Percentiles rank a stretch among this genome's conserved stretches.
Conservation (phyloP, 495 filamentous ascomycete genomes). For the Penicillium ucsense region DNA sequence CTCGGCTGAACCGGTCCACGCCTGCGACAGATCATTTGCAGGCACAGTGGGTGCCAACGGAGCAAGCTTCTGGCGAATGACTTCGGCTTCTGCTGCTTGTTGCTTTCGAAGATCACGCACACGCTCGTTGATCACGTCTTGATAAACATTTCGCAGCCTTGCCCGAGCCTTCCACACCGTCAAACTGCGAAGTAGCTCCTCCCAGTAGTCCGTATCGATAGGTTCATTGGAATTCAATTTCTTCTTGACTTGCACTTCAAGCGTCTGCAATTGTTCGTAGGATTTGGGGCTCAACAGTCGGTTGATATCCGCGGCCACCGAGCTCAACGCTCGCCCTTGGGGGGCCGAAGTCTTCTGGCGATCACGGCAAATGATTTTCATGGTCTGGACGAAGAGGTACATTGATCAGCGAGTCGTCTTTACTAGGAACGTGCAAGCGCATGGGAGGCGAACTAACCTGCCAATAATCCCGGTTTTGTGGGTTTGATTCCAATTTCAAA, state of each 20-base stretch:
- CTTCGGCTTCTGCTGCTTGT: constrained; percentile 61
- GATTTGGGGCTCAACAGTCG: constrained; percentile 75
- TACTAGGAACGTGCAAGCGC: not conserved
- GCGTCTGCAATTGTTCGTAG: constrained; percentile 70
- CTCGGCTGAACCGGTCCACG: constrained; percentile 8
- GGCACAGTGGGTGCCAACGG: constrained; percentile 25
- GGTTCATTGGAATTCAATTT: constrained; percentile 84
- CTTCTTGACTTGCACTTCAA: constrained; percentile 73
- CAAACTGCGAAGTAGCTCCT: constrained; percentile 76
- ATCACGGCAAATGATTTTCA: constrained; percentile 77
- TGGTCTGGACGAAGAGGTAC: constrained; percentile 40
- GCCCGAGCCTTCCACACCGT: constrained; percentile 87
- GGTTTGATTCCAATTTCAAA: constrained; percentile 65
- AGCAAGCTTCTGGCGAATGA: constrained; percentile 47
- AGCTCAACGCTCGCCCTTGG: constrained; percentile 64
- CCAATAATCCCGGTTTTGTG: constrained; percentile 81
- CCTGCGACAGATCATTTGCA: constrained; percentile 2
- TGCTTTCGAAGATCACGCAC: constrained; percentile 57
- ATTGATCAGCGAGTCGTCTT: not conserved
- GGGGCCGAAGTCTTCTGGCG: constrained; percentile 57
- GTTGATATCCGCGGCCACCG: constrained; percentile 82
- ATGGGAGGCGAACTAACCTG: constrained; percentile 34
- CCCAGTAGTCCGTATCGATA: constrained; percentile 97
- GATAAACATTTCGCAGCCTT: constrained; percentile 70
- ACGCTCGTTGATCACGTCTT: constrained; percentile 65